Base-by-base conservation (phyloP, 164 flowering plant genomes). In the Magnolia kwangsiensis region DNA sequence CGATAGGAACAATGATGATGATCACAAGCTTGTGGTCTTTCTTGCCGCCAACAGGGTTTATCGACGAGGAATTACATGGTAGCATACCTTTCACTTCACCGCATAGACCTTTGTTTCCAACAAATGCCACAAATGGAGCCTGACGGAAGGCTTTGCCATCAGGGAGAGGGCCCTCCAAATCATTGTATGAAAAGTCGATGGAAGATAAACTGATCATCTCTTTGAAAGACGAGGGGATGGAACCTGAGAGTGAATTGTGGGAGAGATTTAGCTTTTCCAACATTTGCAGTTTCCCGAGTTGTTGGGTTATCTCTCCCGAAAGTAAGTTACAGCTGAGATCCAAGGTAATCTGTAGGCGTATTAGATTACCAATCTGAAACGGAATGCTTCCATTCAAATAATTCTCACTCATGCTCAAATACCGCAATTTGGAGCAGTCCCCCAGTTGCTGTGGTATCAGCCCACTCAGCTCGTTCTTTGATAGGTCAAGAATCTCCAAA, bases 161-260 rank as follows among this genome's bases (percentile, higher is more conserved):
- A 7, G 75, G 75, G 4, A 73, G 49, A 24, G 75, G 70, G 23
- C 81, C 75, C 69, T 27, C 67, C 19, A 82, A 61, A 49, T 74
- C 73, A 29, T 78, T 76, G 19, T 31, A 65, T 21, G 81, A 79
- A 1, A 79, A 21, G 61, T 78, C 75, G 51, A 76, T 24, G 23
- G 4, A 10, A 0, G 68, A 2, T 31, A 74, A 63, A 21, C 29
- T 14, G 5, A 20, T 9, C 50, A 76, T 45, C 69, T 14, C 74
- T 65, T 75, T 76, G 23, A 81, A 69, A 4, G 75, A 70, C 3
- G 69, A 2, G 8, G 83, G 83, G 23, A 81, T 73, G 63, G 13
- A 18, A 18, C 72, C 81, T 75, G 77, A 51, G 71, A 81, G 73
- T 6, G 69, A 59, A 59, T 81, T 81, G 51, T 65, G 72, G 63